A percentile compares a stretch with the other conserved stretches of the same genome.
Conservation (phyloP, 2,329 filamentous ascomycete genomes). For the Cytospora mali region DNA sequence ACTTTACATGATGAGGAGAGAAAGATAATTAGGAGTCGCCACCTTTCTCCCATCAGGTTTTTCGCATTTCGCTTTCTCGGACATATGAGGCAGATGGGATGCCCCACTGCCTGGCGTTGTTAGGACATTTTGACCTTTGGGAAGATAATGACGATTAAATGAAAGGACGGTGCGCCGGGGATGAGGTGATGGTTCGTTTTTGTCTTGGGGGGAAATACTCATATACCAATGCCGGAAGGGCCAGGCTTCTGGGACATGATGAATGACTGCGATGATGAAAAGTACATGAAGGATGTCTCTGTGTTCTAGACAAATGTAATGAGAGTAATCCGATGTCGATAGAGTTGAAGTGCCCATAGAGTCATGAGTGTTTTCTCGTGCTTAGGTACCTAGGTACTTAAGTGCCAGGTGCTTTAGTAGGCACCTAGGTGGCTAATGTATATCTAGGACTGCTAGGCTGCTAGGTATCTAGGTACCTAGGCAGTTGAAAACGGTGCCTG, state of each 20-base stretch:
- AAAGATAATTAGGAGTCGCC: background rate
- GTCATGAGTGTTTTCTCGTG: background rate
- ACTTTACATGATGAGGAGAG: constrained; percentile 30
- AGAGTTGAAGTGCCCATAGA: background rate
- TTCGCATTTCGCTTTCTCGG: constrained; percentile 2
- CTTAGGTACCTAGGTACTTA: too few relatives aligned
- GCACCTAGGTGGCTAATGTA: too few relatives aligned
- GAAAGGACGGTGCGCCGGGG: background rate
- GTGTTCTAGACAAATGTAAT: constrained; percentile 10
- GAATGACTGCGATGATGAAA: constrained; percentile 10
- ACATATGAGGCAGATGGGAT: constrained; percentile 15
- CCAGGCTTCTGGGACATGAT: background rate
- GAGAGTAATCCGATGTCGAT: constrained; percentile 4
- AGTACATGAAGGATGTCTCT: background rate
- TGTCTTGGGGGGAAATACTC: background rate
- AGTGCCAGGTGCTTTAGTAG: too few relatives aligned
- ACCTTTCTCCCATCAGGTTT: background rate
- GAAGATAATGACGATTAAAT: background rate
- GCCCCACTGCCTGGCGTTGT: constrained; percentile 21
- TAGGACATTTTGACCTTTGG: background rate
- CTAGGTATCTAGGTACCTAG: too few relatives aligned
- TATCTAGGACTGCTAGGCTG: too few relatives aligned
- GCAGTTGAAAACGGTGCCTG: background rate
- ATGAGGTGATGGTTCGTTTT: background rate
- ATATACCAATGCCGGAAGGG: background rate